Conservation (phyloP, 2,329 filamentous ascomycete species). For the Beauveria medogensis region DNA sequence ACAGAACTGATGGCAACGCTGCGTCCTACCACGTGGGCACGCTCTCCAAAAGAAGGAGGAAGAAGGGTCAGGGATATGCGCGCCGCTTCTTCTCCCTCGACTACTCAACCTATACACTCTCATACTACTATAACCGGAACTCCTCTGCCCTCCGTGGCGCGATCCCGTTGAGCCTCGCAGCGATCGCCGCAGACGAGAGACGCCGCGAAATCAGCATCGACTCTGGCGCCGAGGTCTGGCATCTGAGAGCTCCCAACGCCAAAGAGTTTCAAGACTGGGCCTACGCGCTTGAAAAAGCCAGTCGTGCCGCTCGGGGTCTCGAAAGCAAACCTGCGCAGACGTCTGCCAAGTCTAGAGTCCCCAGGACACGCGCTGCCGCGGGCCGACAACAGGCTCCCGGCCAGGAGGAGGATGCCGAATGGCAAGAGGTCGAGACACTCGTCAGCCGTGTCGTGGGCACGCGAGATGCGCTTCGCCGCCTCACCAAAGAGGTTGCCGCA, state of each 20-base stretch:
- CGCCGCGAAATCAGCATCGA: slow-evolving; percentile 91
- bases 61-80: slow-evolving; percentile 89
- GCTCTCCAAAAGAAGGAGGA: slow-evolving; percentile 81
- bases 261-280: slow-evolving; percentile 88
- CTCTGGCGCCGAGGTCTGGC: slow-evolving; percentile 95
- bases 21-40: slow-evolving; percentile 63
- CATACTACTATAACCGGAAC: slow-evolving; percentile 92
- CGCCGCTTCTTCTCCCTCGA: slow-evolving; percentile 93
- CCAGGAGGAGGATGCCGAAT: slow-evolving; percentile 66
- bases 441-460: slow-evolving; percentile 82
- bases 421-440: slow-evolving; percentile 76
- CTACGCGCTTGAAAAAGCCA: slow-evolving; percentile 73
- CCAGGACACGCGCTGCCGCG: slow-evolving; percentile 14
- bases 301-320: slow-evolving; percentile 52
- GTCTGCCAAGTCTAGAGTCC: slow-evolving; percentile 12
- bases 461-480: slow-evolving; percentile 74
- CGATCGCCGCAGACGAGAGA: slow-evolving; percentile 81
- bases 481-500: slow-evolving; percentile 76
- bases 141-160: slow-evolving; percentile 87
- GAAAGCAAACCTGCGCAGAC: slow-evolving; percentile 26
- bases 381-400: slow-evolving; percentile 22
- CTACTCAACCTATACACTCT: slow-evolving; percentile 86
- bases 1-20: slow-evolving; percentile 39
- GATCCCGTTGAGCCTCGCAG: slow-evolving; percentile 84
- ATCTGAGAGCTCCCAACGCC: slow-evolving; percentile 72